These are phyloP conservation scores for Penicillium canescens DNA, from an alignment of 495 filamentous ascomycete genomes.

Conservation along the genomic window DNA sequence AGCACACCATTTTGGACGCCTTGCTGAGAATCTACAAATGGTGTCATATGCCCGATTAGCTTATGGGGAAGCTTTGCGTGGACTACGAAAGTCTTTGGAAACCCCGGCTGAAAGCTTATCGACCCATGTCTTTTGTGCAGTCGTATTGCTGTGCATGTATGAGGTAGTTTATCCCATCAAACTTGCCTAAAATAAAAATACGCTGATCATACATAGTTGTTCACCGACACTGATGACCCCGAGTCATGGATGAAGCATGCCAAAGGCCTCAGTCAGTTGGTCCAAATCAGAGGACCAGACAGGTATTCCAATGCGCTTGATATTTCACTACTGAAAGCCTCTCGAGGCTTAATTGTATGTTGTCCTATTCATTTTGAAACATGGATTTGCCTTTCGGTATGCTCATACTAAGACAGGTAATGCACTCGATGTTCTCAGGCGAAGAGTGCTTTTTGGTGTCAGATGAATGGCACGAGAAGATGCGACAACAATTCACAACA, in stretches of 20 bases:
- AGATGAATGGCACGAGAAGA: slow-evolving; percentile 32
- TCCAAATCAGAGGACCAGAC: slow-evolving; percentile 24
- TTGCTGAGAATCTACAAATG: slow-evolving; percentile 23
- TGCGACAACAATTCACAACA: slow-evolving; percentile 23
- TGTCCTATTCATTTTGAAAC: background rate
- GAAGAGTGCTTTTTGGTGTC: slow-evolving; percentile 32
- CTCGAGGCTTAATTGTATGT: slow-evolving; percentile 35
- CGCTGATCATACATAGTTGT: slow-evolving; percentile 22
- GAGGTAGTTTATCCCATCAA: slow-evolving; percentile 21
- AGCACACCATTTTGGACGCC: slow-evolving; percentile 32
- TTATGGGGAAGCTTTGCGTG: slow-evolving; percentile 30
- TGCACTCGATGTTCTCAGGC: slow-evolving; percentile 38
- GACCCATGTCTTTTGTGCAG: slow-evolving; percentile 33
- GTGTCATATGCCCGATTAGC: slow-evolving; percentile 28
- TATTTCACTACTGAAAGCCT: slow-evolving; percentile 27
- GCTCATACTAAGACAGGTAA: slow-evolving; percentile 21
- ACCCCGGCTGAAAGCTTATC: slow-evolving; percentile 26
- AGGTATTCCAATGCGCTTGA: slow-evolving; percentile 31
- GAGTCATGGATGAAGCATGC: slow-evolving; percentile 42
- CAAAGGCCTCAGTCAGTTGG: slow-evolving; percentile 32
- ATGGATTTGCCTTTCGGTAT: background rate
- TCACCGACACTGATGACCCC: slow-evolving; percentile 30
- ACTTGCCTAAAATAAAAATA: background rate
- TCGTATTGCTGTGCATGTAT: slow-evolving; percentile 36
- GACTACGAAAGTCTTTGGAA: slow-evolving; percentile 26